Base-by-base conservation (phyloP, 768 basidiomycete species). In the Boletus sp. region DNA sequence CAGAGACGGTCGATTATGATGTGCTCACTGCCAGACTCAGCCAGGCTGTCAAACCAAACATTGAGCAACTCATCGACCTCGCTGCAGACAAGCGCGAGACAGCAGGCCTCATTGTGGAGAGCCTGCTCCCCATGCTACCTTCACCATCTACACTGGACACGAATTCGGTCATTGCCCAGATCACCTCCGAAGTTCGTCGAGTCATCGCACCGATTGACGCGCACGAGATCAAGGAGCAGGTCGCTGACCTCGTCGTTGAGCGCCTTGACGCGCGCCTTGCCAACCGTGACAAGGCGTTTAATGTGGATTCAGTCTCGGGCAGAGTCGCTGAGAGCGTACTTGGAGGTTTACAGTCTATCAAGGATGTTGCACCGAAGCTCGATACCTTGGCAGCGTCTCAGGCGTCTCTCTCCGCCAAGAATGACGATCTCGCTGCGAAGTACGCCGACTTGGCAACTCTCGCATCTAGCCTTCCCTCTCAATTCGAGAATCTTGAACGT, bases 41-140 rank as follows among this genome's bases (percentile, higher is more conserved):
- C 23, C 88, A 93, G 68, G 88, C 91, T 0, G 91, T 93, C 64
- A 92, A 93, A 62, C 91, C 91, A 7, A 87, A 92, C 59, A 91
- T 93, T 25, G 83, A 89, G 2, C 90, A 93, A 60, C 83, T 93
- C 55, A 93, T 93, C 57, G 91, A 93, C 65, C 79, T 93, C 46
- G 86, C 91, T 27, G 90, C 88, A 0, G 91, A 93, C 67, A 93
- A 93, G 68, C 81, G 88, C 34, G 91, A 93, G 70, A 93, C 91
- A 4, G 91, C 91, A 4, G 78, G 80, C 7, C 79, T 93, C 39
- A 93, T 93, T 54, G 82, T 91, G 29, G 81, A 92, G 48, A 75
- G 80, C 21, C 79, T 93, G 37, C 53, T 84, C 6, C 91, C 91
- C 10, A 66, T 89, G 51, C 63, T 93, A 17, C 84, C 84, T 10